Base-by-base conservation (phyloP, 2,329 filamentous ascomycete species). In the Sporothrix mexicana region DNA sequence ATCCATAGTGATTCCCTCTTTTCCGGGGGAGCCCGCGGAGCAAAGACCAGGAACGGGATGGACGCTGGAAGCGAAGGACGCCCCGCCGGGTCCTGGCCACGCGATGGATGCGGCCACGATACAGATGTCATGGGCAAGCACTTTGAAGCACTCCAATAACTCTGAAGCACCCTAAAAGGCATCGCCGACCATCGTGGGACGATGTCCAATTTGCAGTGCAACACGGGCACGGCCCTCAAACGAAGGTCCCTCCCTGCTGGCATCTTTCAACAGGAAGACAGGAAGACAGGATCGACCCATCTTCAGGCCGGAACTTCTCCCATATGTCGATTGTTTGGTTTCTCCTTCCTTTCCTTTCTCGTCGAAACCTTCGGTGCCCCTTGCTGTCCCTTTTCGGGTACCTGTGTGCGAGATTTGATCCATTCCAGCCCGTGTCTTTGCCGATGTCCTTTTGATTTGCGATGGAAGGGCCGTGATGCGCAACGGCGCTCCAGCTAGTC, bases 1-100 rank as follows among this genome's bases (percentile, higher is more conserved):
- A 43, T 20, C 20, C 36, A 41, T 9, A 15, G 57, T n/a, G 15
- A 61, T 41, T 12, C 41, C 5, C 25, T 7, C 20, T 43, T 41
- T 41, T 36, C 59, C 30, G 30, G 59, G 57, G 30, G 30, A 17
- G 7, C 59, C 59, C 36, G 61, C 61, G 41, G 61, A 66, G 61
- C 41, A 64, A 64, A 45, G n/a, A 23, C 61, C 61, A 64, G 61
- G 59, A 45, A 64, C n/a, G 20, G n/a, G 61, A 43, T 66, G 41
- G 41, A 45, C 61, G 20, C n/a, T 47, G 9, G 41, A 47, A 47
- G 61, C n/a, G 12, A 47, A 66, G n/a, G 61, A 47, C 61, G 10
- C 12, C 61, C 61, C 61, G 12, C n/a, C 41, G 47, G 47, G 13
- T 51, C 30, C 30, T 4, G 30, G 8, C 41, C 61, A 64, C 59